These are phyloP conservation scores for Notholithocarpus densiflorus DNA, from an alignment of 306 rosid genomes.

Conservation along the genomic window DNA sequence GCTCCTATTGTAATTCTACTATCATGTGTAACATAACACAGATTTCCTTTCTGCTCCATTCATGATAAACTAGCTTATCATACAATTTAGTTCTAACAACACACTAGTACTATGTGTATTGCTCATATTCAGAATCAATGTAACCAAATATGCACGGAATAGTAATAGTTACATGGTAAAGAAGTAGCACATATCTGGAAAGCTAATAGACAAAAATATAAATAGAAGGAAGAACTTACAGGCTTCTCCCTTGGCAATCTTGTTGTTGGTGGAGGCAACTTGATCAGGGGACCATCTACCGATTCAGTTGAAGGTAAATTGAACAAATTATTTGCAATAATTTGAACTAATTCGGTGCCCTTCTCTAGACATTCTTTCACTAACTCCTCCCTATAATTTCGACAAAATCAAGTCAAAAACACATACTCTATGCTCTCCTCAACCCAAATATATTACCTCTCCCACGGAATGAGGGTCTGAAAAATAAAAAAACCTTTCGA, in stretches of 20 bases:
- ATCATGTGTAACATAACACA: not conserved
- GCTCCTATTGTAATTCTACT: not conserved
- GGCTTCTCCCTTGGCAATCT: constrained; percentile 86
- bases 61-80: not conserved
- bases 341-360: constrained; percentile 81
- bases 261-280: constrained; percentile 62
- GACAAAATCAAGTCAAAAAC: not conserved
- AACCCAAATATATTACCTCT: not conserved
- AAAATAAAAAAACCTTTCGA: not conserved
- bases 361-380: constrained; percentile 51
- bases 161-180: not conserved
- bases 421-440: not conserved
- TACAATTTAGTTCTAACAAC: no score
- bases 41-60: not conserved
- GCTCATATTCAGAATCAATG: not conserved
- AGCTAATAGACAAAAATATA: not conserved
- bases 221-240: constrained; percentile 31
- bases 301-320: constrained; percentile 67
- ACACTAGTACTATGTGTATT: no score
- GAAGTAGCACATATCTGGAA: not conserved
- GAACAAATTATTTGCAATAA: constrained; percentile 66
- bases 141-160: not conserved
- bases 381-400: constrained; percentile 50
- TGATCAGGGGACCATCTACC: constrained; percentile 77
- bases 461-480: not conserved